Evolutionary conservation across 2,329 filamentous ascomycete genomes (phyloP), one percentile per base, ranked within the genome.

Genomic region (Tetracladium maxilliforme): DNA sequence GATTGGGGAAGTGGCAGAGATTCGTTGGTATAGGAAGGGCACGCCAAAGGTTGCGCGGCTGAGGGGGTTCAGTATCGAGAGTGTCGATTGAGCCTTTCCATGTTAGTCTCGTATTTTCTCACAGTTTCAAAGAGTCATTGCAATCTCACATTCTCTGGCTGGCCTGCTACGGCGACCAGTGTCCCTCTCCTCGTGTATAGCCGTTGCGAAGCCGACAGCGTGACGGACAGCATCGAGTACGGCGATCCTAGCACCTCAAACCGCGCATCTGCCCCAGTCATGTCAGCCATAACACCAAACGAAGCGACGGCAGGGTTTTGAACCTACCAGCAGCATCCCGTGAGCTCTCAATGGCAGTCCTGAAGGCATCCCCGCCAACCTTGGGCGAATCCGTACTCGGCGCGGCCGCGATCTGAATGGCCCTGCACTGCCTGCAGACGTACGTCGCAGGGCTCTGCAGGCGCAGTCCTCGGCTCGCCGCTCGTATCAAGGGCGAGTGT

Each of bases 161-260:
- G 87, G 38, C 90, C 90, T 40, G 80, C 82, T 31, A 95, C 68
- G 23, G 78, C 86, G 27, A 95, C 81, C 25, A 98, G 61, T 2
- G 87, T 93, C 27, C 92, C 92, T 41, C 84, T 73, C 39, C 87
- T 70, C 13, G 90, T 94, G 52, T 90, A 94, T 24, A 98, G 71
- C 41, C 80, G 78, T 51, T 95, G 87, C 16, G 87, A 95, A 21
- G 90, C 81, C 18, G 90, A 92, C 26, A 98, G 69, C 6, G 78
- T 82, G 36, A 93, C 86, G 13, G 87, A 94, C 39, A 98, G 74
- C 35, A 98, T 71, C 28, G 90, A 95, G 52, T 90, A 90, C 2
- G 87, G 84, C 14, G 81, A 70, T 33, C 90, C 90, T 35, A 98
- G 61, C 23, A 95, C 83, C 52, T 95, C 83, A 51, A 98, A 98